Base-by-base conservation (phyloP, 2,329 filamentous ascomycete genomes). In the Trichoderma harzianum region DNA sequence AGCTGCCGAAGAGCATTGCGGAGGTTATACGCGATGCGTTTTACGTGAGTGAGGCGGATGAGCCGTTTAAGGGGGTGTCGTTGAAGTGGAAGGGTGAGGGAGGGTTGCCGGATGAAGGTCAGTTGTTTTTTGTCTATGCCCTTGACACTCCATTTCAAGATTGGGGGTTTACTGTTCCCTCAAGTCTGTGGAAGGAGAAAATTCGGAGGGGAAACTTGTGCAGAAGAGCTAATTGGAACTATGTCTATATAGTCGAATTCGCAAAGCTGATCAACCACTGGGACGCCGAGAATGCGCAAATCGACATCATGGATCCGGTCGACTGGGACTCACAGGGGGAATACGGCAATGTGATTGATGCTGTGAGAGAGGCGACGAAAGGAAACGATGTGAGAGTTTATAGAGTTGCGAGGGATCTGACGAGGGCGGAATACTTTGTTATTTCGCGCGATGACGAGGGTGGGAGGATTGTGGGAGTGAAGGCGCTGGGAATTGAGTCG, bases 41-140 rank as follows among this genome's bases (percentile, higher is more conserved):
- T 78, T 97, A 96, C 80, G 81, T 88, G 18, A 96, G 92, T 73
- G 95, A 97, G 72, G 90, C 93, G 34, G 94, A 97, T 79, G 93
- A 97, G 84, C 91, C 92, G 5, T 97, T 97, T 81, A 90, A 92
- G 79, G 89, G 90, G 4, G 93, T 97, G 7, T 89, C 87, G 68
- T 80, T 97, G 75, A 86, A 85, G 75, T 93, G 87, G 83, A 80
- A 84, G 24, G 85, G 83, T 28, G 66, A 69, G 51, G 83, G 82
- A 64, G 84, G 84, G 4, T 78, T 92, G 76, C 89, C 90, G 1
- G 85, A 88, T 75, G 90, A 91, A 80, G 85, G 90, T 92, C 78
- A 77, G 70, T 67, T 60, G 7, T 30, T 8, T 2, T 28, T n/a
- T 14, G 2, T 34, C 32, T 7, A 55, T n/a, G 18, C 24, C 24